Percentiles rank a stretch among this genome's conserved stretches.
Evolutionary conservation across 2,329 filamentous ascomycete species (phyloP).

Genomic region (Herpotrichia juniperi): DNA sequence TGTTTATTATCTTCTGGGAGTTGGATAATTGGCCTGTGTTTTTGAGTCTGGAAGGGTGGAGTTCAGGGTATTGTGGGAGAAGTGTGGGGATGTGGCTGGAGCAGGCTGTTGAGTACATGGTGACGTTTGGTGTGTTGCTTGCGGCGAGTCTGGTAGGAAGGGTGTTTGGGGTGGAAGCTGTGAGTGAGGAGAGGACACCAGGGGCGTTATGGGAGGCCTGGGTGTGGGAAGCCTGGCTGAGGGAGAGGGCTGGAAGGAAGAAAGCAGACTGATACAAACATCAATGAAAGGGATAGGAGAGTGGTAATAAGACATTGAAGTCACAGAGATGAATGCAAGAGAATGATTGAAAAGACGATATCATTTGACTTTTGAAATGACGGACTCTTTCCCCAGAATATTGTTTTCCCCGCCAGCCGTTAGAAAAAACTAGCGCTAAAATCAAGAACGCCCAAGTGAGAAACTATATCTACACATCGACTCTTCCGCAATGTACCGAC

Average conservation of each 20-base stretch:
- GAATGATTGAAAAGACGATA: constrained; percentile 6
- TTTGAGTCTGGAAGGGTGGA: constrained; percentile 7
- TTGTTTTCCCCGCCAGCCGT: constrained; percentile 6
- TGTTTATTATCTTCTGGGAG: constrained; percentile 34
- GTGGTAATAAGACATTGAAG: no score
- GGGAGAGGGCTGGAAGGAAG: not conserved
- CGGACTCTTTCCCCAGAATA: constrained; percentile 5
- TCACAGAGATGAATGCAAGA: not conserved
- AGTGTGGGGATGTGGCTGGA: not conserved
- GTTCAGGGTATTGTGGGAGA: not conserved
- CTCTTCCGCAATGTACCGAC: constrained; percentile 1
- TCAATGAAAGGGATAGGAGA: no score
- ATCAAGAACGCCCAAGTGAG: constrained; percentile 23
- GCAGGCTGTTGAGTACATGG: constrained; percentile 6
- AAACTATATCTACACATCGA: constrained; percentile 34
- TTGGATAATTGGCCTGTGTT: constrained; percentile 43
- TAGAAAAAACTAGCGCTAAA: not conserved
- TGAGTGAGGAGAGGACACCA: constrained; percentile 17
- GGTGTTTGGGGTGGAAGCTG: constrained; percentile 13
- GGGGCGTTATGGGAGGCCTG: constrained; percentile 15
- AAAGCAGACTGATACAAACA: constrained; percentile 1
- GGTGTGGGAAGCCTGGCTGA: constrained; percentile 13
- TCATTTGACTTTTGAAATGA: constrained; percentile 12
- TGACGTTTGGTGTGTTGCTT: constrained; percentile 7
- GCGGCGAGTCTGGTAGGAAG: constrained; percentile 7